Evolutionary conservation across 306 rosid species (phyloP), one percentile per base, ranked within the genome.

Genomic region (Vicia villosa): DNA sequence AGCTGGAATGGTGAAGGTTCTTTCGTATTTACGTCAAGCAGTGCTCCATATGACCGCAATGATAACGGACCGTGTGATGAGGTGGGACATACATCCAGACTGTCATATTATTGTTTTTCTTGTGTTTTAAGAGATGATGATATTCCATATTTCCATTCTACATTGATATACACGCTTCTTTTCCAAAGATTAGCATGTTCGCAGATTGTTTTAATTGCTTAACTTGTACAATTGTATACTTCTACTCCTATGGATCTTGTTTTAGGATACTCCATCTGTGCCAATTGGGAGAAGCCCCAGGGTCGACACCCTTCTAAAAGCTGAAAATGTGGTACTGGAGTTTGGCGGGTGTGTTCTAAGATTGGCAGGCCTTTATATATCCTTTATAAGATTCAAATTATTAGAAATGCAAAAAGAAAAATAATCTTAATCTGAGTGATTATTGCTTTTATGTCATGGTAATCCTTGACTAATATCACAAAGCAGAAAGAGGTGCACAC

Each of bases 401-500:
- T 55, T 66, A 69, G 56, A 59, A 70, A 40, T 45, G 11, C 42
- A 68, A 57, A 10, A 3, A 10, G 1, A 5, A 34, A 30, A n/a
- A n/a, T n/a, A n/a, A 34, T 22, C 36, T 46, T 46, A 26, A 60
- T 58, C 45, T 41, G 15, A 71, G 52, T 47, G 51, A 37, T 46
- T 15, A 22, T 79, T 62, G 17, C 56, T 38, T 15, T 58, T 52
- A 28, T 56, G 66, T 72, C 45, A 17, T 52, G 14, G 34, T 17
- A 77, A 68, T 81, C 88, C 97, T 87, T 91, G 83, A 91, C 84
- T 57, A 59, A 77, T 77, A 65, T 5, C 76, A 91, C 97, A 86
- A 83, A 89, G 91, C 86, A 70, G 97, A 89, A 75, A 94, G 99
- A 84, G 99, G 99, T 32, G 92, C 97, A 2, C 97, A 91, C 83